Percentiles rank a stretch among this genome's conserved stretches.
phyloP scores from a whole-genome alignment of 148 eudicot genomes.

The Rhododendron molle region DNA sequence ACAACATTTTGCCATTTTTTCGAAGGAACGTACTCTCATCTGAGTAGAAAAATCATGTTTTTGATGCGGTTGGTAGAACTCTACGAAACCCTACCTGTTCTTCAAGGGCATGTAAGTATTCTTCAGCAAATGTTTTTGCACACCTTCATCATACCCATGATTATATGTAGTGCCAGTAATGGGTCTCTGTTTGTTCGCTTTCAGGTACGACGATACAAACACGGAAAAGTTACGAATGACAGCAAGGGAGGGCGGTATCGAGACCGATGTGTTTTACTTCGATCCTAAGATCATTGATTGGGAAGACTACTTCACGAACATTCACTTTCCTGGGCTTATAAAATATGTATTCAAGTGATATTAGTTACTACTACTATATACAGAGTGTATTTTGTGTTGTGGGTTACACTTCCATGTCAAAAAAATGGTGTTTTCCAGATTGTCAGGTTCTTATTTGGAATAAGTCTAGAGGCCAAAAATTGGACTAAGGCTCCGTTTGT shows the following conservation, averaged over 20 bases:
- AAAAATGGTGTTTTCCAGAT: not conserved
- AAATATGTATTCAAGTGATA: conserved; percentile 38
- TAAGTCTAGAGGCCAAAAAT: not conserved
- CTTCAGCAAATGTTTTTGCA: not conserved
- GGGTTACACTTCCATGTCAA: not conserved
- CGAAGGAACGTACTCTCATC: conserved; percentile 24
- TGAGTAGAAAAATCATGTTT: conserved; percentile 44
- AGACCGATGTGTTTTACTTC: conserved; percentile 39
- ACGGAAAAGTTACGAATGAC: conserved; percentile 32
- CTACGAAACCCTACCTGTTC: conserved; percentile 61
- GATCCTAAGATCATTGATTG: conserved; percentile 42
- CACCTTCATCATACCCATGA: no score
- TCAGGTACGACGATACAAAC: conserved; percentile 43
- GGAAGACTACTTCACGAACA: conserved; percentile 45
- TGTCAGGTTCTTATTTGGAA: not conserved
- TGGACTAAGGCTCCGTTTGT: no score
- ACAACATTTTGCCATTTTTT: conserved; percentile 50
- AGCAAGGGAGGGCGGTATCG: conserved; percentile 16
- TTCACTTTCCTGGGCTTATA: conserved; percentile 41
- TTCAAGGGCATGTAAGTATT: conserved; percentile 62
- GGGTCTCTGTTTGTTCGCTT: not conserved
- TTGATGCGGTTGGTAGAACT: conserved; percentile 50
- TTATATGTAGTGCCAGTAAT: no score
- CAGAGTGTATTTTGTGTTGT: not conserved
- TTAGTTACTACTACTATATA: not conserved